These are phyloP conservation scores for Phytophthora capsici DNA, from an alignment of 352 stramenopile species.

Conservation along the genomic window DNA sequence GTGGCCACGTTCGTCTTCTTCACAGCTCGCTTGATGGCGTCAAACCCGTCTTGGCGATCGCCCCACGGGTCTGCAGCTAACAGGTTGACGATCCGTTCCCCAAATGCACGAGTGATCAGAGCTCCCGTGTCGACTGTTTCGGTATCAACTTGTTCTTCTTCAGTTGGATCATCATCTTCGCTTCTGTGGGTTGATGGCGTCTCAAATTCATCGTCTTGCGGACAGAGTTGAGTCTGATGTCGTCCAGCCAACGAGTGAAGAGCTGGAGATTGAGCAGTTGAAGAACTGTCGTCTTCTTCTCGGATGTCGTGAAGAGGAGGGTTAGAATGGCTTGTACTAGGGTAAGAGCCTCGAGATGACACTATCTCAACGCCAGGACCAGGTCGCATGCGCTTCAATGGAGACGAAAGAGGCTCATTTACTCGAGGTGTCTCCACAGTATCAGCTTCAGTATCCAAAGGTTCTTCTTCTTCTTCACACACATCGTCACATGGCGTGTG, in stretches of 20 bases:
- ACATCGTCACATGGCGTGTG: constrained; percentile 4
- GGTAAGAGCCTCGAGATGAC: constrained; percentile 6
- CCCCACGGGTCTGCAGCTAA: constrained; percentile 79
- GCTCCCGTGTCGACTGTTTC: constrained; percentile 66
- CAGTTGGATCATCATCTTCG: background rate
- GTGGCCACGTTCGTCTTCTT: constrained; percentile 66
- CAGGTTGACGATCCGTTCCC: constrained; percentile 70
- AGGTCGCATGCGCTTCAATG: constrained; percentile 24
- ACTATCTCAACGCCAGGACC: constrained; percentile 11
- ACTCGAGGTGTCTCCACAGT: constrained; percentile 10
- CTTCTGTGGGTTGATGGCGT: constrained; percentile 3
- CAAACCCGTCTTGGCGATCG: constrained; percentile 81
- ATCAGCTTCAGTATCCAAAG: constrained; percentile 15
- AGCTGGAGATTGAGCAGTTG: background rate
- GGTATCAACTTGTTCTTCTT: constrained; percentile 12
- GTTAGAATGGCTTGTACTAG: constrained; percentile 12
- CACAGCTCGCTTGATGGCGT: constrained; percentile 67
- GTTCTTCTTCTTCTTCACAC: constrained; percentile 26
- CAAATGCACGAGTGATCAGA: constrained; percentile 72
- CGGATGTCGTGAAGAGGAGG: constrained; percentile 52
- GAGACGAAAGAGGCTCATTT: constrained; percentile 17
- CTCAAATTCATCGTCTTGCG: constrained; percentile 7
- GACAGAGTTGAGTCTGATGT: background rate
- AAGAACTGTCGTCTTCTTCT: constrained; percentile 35
- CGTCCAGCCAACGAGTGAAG: constrained; percentile 12